Evolutionary conservation across 441 rosid genomes (phyloP), one percentile per base, ranked within the genome.

Genomic region (Gossypium lobatum): DNA sequence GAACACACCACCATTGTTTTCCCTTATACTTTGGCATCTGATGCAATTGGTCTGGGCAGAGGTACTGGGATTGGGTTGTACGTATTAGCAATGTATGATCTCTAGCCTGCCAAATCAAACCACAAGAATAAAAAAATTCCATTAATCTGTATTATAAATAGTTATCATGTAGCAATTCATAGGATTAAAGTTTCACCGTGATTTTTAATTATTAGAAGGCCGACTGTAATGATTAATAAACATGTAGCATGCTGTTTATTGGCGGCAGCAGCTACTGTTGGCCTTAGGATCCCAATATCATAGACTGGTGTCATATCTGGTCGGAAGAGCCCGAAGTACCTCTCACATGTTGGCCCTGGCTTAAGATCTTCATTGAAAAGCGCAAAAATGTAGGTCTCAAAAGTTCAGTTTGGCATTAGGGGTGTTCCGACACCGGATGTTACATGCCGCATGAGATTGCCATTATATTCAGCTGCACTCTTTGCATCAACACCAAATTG

Each of bases 301-400:
- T 93, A 93, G 13, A 82, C 89, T 0, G 95, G 96, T 0, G 85
- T 85, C 86, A 93, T 50, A 73, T 93, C 87, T 0, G 93, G 85
- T 39, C 61, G 61, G 85, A 93, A 91, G 39, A 91, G 76, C 0
- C 96, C 94, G 68, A 91, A 93, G 26, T 90, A 85, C 70, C 91
- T 77, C 82, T 93, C 97, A 11, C 80, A 79, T 0, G 83, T 75
- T 0, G 98, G 93, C 7, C 98, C 97, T 0, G 87, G 77, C 85
- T 93, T 93, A 62, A 88, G 88, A 78, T 93, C 67, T 67, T 93
- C 97, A 17, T 93, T 88, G 76, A 93, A 93, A 10, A 93, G 87
- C 0, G 88, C 89, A 74, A 93, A 93, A 20, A 93, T 88, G 80
- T 88, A 93, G 5, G 94, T 85, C 78, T 91, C 98, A 23, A 93